Base-by-base conservation (phyloP, 495 filamentous ascomycete species). In the Aspergillus carlsbadensis region DNA sequence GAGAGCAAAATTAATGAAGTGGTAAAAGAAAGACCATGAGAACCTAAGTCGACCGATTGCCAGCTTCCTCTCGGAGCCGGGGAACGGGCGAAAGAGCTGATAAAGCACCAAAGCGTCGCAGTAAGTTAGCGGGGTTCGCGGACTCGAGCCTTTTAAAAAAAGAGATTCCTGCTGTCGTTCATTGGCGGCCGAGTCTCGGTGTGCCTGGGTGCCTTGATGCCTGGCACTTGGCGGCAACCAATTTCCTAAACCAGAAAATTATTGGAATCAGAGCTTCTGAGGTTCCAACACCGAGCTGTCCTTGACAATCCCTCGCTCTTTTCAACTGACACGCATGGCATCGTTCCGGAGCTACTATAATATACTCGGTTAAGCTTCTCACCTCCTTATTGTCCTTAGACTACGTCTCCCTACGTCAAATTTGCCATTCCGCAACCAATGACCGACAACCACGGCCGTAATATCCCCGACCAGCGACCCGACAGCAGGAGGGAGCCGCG, bases 381-480 rank as follows among this genome's bases (percentile, higher is more conserved):
- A 6, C 20, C 21, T 20, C 17, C 18, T n/a, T 17, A 36, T 43
- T 39, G 21, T 22, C 24, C 29, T 41, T 42, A n/a, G 1, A 34
- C 48, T 44, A 34, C 21, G 20, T 39, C 34, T 42, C 29, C 20
- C 14, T 24, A 14, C 26, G 49, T 47, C 49, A 14, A 46, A 36
- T 18, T 46, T 52, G 44, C 35, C 37, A 24, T 44, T 31, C 47
- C 39, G 26, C 54, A 42, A 60, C 60, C 63, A 61, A 78, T 78
- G 75, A 62, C 74, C 36, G 65, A 66, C 36, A 63, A 63, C 57
- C 43, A 35, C 39, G 65, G 43, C 31, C 3, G 26, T 47, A 66
- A 71, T 56, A 57, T 56, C 39, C 56, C 58, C 53, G 57, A 54
- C 46, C 65, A 65, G 50, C 48, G 56, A 37, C 61, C 65, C 39